Base-by-base conservation (phyloP, 2,329 filamentous ascomycete species). In the Aspergillus candidus region DNA sequence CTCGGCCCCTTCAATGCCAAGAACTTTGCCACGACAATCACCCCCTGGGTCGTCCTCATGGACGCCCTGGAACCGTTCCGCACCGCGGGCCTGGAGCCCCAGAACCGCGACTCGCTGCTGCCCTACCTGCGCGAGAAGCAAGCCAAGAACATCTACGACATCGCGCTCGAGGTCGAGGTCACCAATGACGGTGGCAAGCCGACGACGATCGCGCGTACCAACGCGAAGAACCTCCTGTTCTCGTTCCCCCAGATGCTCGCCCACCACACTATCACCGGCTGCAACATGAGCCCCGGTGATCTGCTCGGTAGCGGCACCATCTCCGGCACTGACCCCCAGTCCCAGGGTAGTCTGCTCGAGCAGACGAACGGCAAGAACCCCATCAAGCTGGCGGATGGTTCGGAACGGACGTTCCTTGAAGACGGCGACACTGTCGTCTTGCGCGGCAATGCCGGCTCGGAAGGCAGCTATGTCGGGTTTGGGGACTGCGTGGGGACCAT, bases 161-260 rank as follows among this genome's bases (percentile, higher is more conserved):
- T 93, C 38, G 71, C 76, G 14, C 71, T 91, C 2, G 74, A 83
- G 48, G 77, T 90, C 8, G 79, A 86, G 53, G 51, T 66, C 47
- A 71, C 60, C 49, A 63, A 59, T 35, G 58, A 65, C 32, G 70
- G 72, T 8, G 75, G 75, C 27, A 68, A 70, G 39, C 69, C 75
- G 0, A 80, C 78, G 0, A 78, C 77, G 0, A 76, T 90, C 37
- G 72, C 76, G 1, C 74, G 68, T 49, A 83, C 75, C 48, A 83
- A 75, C 46, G 77, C 81, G 8, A 78, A 73, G 52, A 77, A 90
- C 57, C 72, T 91, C 10, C 72, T 91, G n/a, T 91, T 82, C 75
- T 89, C 84, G 0, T 91, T 90, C 67, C 78, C 84, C 4, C 86
- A 91, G 63, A 89, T 90, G 85, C 72, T 91, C 33, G 79, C 86